These are phyloP conservation scores for Pluteus cervinus DNA, from an alignment of 768 basidiomycete species.

Conservation along the genomic window DNA sequence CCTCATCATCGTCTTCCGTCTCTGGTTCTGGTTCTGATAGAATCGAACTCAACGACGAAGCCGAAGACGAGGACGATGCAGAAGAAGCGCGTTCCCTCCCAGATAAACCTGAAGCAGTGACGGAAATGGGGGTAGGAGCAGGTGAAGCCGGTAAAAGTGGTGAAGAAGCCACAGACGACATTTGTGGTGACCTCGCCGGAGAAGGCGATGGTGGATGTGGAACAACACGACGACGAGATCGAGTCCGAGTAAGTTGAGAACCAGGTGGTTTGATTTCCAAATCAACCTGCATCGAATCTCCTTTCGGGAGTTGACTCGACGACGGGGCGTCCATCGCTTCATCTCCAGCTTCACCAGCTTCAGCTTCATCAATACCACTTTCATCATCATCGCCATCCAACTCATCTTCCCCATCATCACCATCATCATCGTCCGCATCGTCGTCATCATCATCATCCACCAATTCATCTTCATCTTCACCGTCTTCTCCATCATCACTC, in stretches of 20 bases:
- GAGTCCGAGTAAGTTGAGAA: too few species aligned
- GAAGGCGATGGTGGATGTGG: background rate
- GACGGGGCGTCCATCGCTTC: background rate
- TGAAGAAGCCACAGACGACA: background rate
- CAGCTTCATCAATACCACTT: too few species aligned
- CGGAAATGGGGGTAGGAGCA: background rate
- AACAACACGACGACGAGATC: too few species aligned
- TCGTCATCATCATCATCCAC: too few species aligned
- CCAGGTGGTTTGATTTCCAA: too few species aligned
- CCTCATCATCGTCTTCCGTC: background rate
- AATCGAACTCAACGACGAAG: constrained; percentile 5
- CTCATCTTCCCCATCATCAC: too few species aligned
- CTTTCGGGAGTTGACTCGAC: background rate
- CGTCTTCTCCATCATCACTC: too few species aligned
- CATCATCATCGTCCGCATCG: too few species aligned
- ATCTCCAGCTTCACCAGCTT: too few species aligned
- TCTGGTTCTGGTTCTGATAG: too few species aligned
- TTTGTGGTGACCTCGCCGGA: background rate
- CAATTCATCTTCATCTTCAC: too few species aligned
- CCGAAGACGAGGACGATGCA: constrained; percentile 13
- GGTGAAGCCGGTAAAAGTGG: background rate
- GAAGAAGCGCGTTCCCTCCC: constrained; percentile 4
- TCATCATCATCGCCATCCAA: too few species aligned
- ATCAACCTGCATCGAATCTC: background rate
- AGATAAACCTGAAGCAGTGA: background rate